phyloP scores from a whole-genome alignment of 345 rosid species.

The Lepidium didymum region DNA sequence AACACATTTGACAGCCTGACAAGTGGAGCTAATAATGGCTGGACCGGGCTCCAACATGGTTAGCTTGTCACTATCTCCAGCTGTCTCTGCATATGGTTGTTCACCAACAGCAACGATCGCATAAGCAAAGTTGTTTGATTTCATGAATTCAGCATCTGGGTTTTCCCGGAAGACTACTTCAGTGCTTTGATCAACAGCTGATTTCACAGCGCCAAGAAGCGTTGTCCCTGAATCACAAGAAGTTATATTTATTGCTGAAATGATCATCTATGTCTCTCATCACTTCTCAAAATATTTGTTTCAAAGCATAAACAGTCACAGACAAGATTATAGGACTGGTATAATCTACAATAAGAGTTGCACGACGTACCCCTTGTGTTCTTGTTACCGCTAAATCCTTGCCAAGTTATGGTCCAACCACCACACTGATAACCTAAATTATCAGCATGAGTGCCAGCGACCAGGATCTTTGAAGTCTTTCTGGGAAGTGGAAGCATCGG shows the following conservation, averaged over 20 bases:
- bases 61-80: conserved; percentile 63
- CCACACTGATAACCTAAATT: conserved; percentile 97
- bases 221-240: conserved; percentile 57
- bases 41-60: conserved; percentile 72
- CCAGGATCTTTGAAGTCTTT: conserved; percentile 66
- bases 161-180: conserved; percentile 54
- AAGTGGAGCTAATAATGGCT: conserved; percentile 51
- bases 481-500: conserved; percentile 81
- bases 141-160: conserved; percentile 60
- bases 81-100: conserved; percentile 72
- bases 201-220: conserved; percentile 61
- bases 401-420: conserved; percentile 96
- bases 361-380: conserved; percentile 50
- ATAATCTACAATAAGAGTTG: not conserved
- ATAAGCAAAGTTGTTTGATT: conserved; percentile 58
- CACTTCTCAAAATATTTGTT: not conserved
- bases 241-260: not conserved
- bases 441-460: conserved; percentile 88
- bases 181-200: conserved; percentile 62
- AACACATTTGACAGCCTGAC: conserved; percentile 62
- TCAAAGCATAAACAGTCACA: not conserved
- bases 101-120: conserved; percentile 86
- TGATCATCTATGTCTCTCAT: not conserved
- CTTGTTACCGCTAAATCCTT: conserved; percentile 71
- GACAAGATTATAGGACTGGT: not conserved